Conservation (phyloP, 2,329 filamentous ascomycete species). For the Cladosporium sp. region DNA sequence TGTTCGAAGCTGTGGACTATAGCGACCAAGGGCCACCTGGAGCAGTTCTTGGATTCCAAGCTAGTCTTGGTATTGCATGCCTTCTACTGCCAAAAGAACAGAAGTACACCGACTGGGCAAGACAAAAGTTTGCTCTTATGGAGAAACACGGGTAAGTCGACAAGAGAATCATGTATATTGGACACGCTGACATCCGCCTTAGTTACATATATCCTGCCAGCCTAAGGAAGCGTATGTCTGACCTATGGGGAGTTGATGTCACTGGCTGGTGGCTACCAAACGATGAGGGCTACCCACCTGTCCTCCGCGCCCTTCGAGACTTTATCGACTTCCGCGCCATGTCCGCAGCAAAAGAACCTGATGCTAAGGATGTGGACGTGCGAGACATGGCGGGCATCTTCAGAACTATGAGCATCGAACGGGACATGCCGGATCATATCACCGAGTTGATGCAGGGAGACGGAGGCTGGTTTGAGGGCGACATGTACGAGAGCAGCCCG, state of each 20-base stretch:
- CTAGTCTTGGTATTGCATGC: constrained; percentile 71
- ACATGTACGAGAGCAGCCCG: constrained; percentile 20
- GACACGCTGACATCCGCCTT: constrained; percentile 19
- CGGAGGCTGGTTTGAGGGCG: constrained; percentile 12
- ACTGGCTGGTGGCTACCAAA: constrained; percentile 88
- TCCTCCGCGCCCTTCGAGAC: constrained; percentile 73
- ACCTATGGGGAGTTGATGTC: constrained; percentile 72
- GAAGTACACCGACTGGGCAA: constrained; percentile 74
- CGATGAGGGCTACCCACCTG: constrained; percentile 70
- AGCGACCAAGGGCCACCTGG: constrained; percentile 72
- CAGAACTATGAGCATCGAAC: constrained; percentile 35
- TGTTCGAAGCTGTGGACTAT: constrained; percentile 70
- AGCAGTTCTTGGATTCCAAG: constrained; percentile 70
- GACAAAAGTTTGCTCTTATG: constrained; percentile 73
- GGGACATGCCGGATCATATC: constrained; percentile 18
- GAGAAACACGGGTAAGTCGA: constrained; percentile 73
- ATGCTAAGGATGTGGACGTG: constrained; percentile 26
- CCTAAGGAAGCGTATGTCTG: constrained; percentile 73
- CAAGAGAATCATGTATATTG: not conserved
- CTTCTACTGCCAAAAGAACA: constrained; percentile 77
- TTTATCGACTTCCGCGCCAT: constrained; percentile 60
- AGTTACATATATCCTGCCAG: constrained; percentile 82
- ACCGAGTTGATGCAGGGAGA: constrained; percentile 14
- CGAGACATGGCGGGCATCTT: constrained; percentile 41
- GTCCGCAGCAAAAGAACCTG: constrained; percentile 27